Evolutionary conservation across 2,329 filamentous ascomycete species (phyloP).

Genomic region (Parastagonospora nodorum): DNA sequence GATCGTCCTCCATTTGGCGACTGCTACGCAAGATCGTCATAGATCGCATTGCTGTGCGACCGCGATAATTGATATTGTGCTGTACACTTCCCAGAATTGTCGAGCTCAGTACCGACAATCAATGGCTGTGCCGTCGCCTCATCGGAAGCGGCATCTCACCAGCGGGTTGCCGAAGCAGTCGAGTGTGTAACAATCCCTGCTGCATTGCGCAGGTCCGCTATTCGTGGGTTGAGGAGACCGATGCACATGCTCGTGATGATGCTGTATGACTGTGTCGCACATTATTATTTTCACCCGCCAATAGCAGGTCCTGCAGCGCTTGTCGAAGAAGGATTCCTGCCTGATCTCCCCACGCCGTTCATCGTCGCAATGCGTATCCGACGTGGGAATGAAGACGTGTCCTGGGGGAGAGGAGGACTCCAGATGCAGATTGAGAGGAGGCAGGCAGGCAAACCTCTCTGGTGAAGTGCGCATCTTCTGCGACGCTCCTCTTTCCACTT

Average conservation of each 20-base stretch:
- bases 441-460: constrained; percentile 6
- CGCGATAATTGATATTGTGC: constrained; percentile 26
- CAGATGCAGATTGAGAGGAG: neutral
- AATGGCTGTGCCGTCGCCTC: constrained; percentile 29
- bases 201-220: constrained; percentile 21
- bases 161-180: constrained; percentile 3
- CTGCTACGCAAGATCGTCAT: constrained; percentile 5
- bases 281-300: constrained; percentile 14
- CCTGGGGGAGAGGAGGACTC: constrained; percentile 7
- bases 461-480: too few relatives aligned
- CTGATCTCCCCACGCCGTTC: neutral
- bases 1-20: constrained; percentile 14
- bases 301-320: constrained; percentile 16
- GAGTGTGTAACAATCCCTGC: neutral
- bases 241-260: constrained; percentile 20
- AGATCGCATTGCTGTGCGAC: constrained; percentile 20
- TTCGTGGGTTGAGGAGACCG: constrained; percentile 21
- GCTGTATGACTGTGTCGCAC: constrained; percentile 40
- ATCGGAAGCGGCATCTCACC: constrained; percentile 12
- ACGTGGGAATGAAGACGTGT: constrained; percentile 11
- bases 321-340: constrained; percentile 6
- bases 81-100: neutral
- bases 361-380: neutral
- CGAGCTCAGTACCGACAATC: constrained; percentile 21
- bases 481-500: neutral